Evolutionary conservation across 2,329 filamentous ascomycete genomes (phyloP), one percentile per base, ranked within the genome.

Genomic region (Coniochaeta ligniaria): DNA sequence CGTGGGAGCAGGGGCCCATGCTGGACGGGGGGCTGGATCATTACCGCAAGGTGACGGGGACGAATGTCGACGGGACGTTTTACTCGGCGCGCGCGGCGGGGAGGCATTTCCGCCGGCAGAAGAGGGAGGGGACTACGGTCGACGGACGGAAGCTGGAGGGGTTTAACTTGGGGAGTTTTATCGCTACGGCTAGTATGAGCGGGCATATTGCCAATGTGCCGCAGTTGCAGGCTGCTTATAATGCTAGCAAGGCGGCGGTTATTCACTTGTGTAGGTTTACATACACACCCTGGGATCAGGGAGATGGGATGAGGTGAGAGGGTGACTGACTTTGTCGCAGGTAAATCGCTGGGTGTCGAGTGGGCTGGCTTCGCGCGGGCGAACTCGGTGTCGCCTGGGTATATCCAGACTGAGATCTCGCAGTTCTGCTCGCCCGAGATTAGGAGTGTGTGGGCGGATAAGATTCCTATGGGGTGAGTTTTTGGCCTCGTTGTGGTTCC

Each of bases 131-230:
- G 24, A 87, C 84, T 0, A 84, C 85, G 28, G 65, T 82, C 52
- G 79, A 86, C 69, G 87, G 88, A 61, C 80, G 84, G 70, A 80
- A 80, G 68, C 76, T 90, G 26, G 79, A 84, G 58, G 78, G 81
- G 11, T 52, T 52, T 12, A 31, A 78, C 76, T 2, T 78, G 81
- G 28, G 89, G 90, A 89, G 85, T 71, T 91, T 94, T 73, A 85
- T 94, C 66, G 87, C 87, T 28, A 94, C 91, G 7, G 87, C 90
- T 1, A 89, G 85, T 61, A 93, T 94, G 83, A 89, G 84, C 66
- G 90, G 86, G 4, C 89, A 89, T 70, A 88, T 93, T 67, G 88
- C 86, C 71, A 93, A 92, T 71, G 81, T 91, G 61, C 90, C 90
- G 6, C 89, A 92, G 75, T 71, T 87, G 66, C 90, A 93, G 75